Percentiles rank a stretch among this genome's conserved stretches.
Evolutionary conservation across 164 flowering plant species (phyloP).

Genomic region (Kalanchoe fedtschenkoi): DNA sequence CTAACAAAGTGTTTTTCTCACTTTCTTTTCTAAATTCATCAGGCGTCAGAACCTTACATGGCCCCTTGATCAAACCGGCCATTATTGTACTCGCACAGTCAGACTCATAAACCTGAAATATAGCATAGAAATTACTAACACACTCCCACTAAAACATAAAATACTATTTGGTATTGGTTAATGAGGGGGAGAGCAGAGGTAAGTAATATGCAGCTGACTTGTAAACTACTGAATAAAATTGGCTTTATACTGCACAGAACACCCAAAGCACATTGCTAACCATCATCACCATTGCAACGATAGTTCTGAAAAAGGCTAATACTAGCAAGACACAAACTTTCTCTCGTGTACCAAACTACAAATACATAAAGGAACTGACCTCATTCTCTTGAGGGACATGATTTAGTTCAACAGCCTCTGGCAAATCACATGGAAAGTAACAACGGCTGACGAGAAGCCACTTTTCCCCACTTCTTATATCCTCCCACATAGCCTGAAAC

Average conservation of each 20-base stretch:
- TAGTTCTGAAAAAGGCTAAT: no score
- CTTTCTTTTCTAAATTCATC: slow-evolving; percentile 37
- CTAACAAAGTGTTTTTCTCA: slow-evolving; percentile 28
- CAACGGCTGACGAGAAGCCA: slow-evolving; percentile 49
- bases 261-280: no score
- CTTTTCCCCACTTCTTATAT: slow-evolving; percentile 40
- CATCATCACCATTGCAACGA: no score
- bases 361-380: slow-evolving; percentile 24
- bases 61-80: slow-evolving; percentile 50
- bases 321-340: no score
- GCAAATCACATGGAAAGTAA: slow-evolving; percentile 65
- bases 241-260: no score
- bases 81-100: slow-evolving; percentile 28
- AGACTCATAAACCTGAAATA: slow-evolving; percentile 58
- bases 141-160: background rate
- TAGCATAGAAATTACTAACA: background rate
- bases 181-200: no score
- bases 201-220: no score
- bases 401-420: slow-evolving; percentile 56
- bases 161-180: no score
- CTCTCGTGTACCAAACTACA: background rate
- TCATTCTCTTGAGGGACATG: slow-evolving; percentile 53
- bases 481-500: slow-evolving; percentile 82
- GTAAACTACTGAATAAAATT: no score
- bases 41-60: slow-evolving; percentile 58